Base-by-base conservation (phyloP, 352 stramenopile species). In the Pythium myriotylum region DNA sequence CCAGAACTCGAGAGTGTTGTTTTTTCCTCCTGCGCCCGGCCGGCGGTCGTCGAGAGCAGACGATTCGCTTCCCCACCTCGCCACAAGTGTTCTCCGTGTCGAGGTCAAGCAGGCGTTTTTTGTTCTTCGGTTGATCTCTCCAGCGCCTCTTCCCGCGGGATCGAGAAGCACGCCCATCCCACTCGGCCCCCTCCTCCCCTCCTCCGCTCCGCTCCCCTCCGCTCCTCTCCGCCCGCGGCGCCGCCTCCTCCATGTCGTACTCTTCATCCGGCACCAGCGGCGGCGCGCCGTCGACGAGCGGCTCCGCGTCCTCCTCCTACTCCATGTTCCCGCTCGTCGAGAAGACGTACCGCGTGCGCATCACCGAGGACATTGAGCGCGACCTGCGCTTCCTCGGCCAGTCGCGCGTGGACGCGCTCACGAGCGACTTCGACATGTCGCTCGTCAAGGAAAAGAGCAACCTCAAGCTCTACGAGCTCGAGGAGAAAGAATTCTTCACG, bases 321-420 rank as follows among this genome's bases (percentile, higher is more conserved):
- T 91, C 83, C 45, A 90, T 95, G 79, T 93, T 93, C 73, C 82
- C 81, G 53, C 78, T 90, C 55, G 84, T 95, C 35, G 84, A 93
- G 70, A 93, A 93, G 70, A 88, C 84, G 43, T 93, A 90, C 61
- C 77, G 81, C 47, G 74, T 86, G 62, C 71, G 80, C 26, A 86
- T 95, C 60, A 92, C 81, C 29, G 72, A 86, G 12, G 79, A 88
- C 70, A 92, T 95, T 54, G 86, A 93, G 76, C 80, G 86, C 47
- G 84, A 95, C 68, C 59, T 95, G 60, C 80, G 79, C 41, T 95
- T 92, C 72, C 68, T 95, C 17, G 86, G 86, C 10, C 84, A 93
- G 69, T 93, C 83, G 47, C 84, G 84, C 42, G 67, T 92, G 16
- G 86, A 93, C 51, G 84, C 86, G 47, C 76, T 95, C 54, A 93